Conservation (phyloP, 2,329 filamentous ascomycete genomes). For the Pestalotiopsis sp. region DNA sequence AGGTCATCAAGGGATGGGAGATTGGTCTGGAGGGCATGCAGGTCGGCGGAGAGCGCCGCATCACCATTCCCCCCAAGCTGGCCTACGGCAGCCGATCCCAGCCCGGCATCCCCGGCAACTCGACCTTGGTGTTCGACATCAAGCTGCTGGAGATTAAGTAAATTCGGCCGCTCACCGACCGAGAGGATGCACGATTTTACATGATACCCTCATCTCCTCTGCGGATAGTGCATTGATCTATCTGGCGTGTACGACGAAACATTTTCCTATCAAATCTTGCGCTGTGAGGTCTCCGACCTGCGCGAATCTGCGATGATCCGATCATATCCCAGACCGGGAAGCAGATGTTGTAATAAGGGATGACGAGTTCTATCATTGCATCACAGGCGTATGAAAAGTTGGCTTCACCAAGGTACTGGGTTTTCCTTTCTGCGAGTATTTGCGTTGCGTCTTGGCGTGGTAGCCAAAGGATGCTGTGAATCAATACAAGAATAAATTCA, state of each 20-base stretch:
- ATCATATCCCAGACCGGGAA: conserved; percentile 33
- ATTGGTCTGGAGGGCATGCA: conserved; percentile 91
- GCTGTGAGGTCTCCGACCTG: conserved; percentile 51
- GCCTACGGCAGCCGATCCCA: conserved; percentile 86
- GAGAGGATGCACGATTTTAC: neutral
- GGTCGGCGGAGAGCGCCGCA: conserved; percentile 88
- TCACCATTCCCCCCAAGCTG: conserved; percentile 83
- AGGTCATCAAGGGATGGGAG: conserved; percentile 99
- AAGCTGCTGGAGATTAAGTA: conserved; percentile 86
- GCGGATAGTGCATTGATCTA: conserved; percentile 23
- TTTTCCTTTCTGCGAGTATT: conserved; percentile 23
- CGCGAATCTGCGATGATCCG: conserved; percentile 44
- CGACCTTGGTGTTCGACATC: conserved; percentile 88
- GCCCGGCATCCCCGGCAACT: conserved; percentile 89
- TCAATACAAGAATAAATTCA: conserved; percentile 3
- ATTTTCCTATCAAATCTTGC: conserved; percentile 20
- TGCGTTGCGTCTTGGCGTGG: conserved; percentile 16
- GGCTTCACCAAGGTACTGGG: conserved; percentile 20
- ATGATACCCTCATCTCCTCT: conserved; percentile 14
- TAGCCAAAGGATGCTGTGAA: conserved; percentile 18
- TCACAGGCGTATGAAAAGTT: conserved; percentile 48
- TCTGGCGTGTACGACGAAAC: conserved; percentile 25
- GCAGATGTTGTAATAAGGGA: conserved; percentile 44
- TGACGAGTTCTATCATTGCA: conserved; percentile 55
- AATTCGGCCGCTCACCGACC: conserved; percentile 19